These are phyloP conservation scores for Scedosporium minutisporum DNA, from an alignment of 2,329 filamentous ascomycete species.

Conservation along the genomic window DNA sequence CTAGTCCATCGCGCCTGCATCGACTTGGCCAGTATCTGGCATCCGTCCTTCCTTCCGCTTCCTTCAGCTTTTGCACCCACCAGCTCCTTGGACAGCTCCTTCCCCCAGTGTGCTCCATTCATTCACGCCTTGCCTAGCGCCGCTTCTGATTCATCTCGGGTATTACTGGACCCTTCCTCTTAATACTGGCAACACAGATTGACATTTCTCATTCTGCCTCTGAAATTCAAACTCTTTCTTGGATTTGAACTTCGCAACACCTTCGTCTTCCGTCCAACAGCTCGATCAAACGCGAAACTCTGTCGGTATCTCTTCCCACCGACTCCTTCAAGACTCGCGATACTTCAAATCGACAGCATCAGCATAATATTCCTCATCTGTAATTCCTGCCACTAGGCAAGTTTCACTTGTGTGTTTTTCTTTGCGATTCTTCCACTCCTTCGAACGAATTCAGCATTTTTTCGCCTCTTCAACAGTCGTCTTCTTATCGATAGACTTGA, in stretches of 20 bases:
- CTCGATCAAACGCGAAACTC: not conserved
- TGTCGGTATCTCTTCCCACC: not conserved
- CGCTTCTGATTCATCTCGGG: not conserved
- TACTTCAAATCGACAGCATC: conserved; percentile 2
- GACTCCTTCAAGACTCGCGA: not conserved
- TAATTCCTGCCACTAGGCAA: conserved; percentile 1
- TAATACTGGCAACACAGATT: conserved; percentile 7
- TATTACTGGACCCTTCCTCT: not conserved
- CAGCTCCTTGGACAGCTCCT: not conserved
- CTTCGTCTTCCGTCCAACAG: conserved; percentile 6
- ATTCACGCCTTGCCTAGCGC: conserved; percentile 2
- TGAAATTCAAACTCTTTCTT: conserved; percentile 5
- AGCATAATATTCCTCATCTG: conserved; percentile 5
- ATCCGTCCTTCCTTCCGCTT: not conserved
- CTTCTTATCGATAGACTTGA: conserved; percentile 5
- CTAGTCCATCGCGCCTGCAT: not conserved
- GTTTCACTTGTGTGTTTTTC: not conserved
- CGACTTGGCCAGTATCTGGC: not conserved
- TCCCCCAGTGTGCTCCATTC: not conserved
- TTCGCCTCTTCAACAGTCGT: not conserved
- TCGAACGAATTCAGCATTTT: not conserved
- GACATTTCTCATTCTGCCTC: conserved; percentile 8
- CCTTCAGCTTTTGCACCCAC: not conserved
- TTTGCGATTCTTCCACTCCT: conserved; percentile 6
- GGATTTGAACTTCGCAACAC: conserved; percentile 1